Base-by-base conservation (phyloP, 2,329 filamentous ascomycete species). In the Calonectria ilicicola region DNA sequence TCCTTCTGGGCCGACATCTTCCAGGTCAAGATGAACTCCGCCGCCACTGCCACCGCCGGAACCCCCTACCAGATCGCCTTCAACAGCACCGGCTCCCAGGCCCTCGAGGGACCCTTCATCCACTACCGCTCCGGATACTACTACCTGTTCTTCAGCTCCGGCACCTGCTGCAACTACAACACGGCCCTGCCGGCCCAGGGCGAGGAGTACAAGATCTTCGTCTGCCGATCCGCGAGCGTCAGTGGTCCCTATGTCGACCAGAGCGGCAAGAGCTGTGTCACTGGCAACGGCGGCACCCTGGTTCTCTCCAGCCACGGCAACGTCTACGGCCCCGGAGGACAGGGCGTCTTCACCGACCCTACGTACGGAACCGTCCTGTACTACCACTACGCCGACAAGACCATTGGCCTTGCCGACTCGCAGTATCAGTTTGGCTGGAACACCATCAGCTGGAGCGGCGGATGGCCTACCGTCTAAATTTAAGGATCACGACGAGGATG, bases 1-100 rank as follows among this genome's bases (percentile, higher is more conserved):
- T 93, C 90, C 15, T 94, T 93, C 86, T 95, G 92, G 91, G 81
- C 84, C 8, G 89, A 91, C 78, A 86, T 94, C 71, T 93, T 90
- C 83, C 89, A 91, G 78, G 89, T 90, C 1, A 79, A 84, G 42
- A 87, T 93, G 81, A 79, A 76, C 42, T 79, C 80, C 38, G 76
- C 80, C 2, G 79, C 81, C 9, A 83, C 80, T 15, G 81, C 79
- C 26, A 77, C 78, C 4, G 71, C 79, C 2, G 75, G 79, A 5
- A 69, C 65, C 10, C 72, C 80, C 1, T 79, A 85, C 70, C 87
- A 91, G 65, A 82, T 93, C 64, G 87, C 88, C 2, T 92, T 87
- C 81, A 85, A 91, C 66, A 69, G 63, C 72, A 83, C 81, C 1
- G 88, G 87, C 2, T 82, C 81, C 0, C 89, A 91, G 75, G 86